Evolutionary conservation across 352 stramenopile species (phyloP).

Genomic region (Phytophthora hibernalis): DNA sequence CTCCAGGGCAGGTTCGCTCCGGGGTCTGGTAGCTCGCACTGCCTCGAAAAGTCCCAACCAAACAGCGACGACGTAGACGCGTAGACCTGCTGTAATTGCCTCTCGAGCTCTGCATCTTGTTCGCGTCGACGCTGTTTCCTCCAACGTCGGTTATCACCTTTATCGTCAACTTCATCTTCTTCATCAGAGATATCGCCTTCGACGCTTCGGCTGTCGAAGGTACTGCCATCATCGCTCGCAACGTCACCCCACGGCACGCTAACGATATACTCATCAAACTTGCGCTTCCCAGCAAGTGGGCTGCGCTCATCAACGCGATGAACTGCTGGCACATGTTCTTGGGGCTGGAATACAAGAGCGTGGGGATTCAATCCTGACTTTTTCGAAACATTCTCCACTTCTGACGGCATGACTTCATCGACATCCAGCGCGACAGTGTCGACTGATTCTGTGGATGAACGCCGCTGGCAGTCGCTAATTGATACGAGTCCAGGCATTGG

Average conservation of each 20-base stretch:
- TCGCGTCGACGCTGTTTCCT: conserved; percentile 50
- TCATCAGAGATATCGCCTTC: conserved; percentile 30
- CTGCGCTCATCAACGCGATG: conserved; percentile 8
- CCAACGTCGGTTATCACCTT: conserved; percentile 17
- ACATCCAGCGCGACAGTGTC: conserved; percentile 20
- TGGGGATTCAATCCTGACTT: conserved; percentile 61
- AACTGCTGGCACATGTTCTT: conserved; percentile 5
- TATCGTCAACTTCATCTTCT: conserved; percentile 34
- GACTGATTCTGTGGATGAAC: conserved; percentile 18
- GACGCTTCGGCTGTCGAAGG: conserved; percentile 20
- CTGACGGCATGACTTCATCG: not conserved
- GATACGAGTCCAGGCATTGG: conserved; percentile 17
- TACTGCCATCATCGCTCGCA: conserved; percentile 21
- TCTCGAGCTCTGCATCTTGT: conserved; percentile 64
- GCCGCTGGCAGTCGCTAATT: conserved; percentile 13
- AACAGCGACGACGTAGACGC: conserved; percentile 71
- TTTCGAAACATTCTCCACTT: conserved; percentile 16
- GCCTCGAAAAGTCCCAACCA: conserved; percentile 76
- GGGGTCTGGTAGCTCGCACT: conserved; percentile 50
- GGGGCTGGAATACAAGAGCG: conserved; percentile 61
- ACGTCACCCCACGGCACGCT: conserved; percentile 49
- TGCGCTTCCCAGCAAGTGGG: conserved; percentile 57
- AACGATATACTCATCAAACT: conserved; percentile 78
- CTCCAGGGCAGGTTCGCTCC: conserved; percentile 46
- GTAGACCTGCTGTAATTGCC: conserved; percentile 81